Base-by-base conservation (phyloP, 139 green algal genomes). In the Asterochloris erici region DNA sequence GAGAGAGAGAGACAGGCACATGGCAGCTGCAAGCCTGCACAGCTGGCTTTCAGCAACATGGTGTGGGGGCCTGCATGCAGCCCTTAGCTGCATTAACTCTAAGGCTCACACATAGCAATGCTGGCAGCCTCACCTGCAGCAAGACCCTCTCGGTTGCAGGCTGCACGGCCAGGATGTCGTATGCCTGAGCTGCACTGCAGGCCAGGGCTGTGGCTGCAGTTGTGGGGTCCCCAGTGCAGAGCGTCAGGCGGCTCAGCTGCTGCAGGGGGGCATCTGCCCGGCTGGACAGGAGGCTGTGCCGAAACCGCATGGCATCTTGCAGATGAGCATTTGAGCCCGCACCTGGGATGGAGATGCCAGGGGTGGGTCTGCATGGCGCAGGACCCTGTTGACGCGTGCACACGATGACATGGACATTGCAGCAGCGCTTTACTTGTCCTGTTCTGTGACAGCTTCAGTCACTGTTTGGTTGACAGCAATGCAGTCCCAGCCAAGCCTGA, bases 91-190 rank as follows among this genome's bases (percentile, higher is more conserved):
- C 14, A n/a, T 12, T 13, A 54, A 24, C 38, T 38, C 6, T 0
- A 64, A 16, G 21, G n/a, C 66, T 9, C 66, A 71, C 21, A 26
- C 4, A 71, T 4, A 24, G 66, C 14, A 68, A 80, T 28, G 14
- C 63, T 24, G 29, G 21, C n/a, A 11, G 66, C 13, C 19, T n/a
- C 62, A 87, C 89, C 89, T 90, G 87, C 63, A 87, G 84, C 73
- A 92, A n/a, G 4, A 87, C 78, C 9, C 85, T 79, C 76, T 95
- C 90, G 17, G 62, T 91, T 68, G 77, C 70, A 0, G 91, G 89
- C 80, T 88, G 78, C 29, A 95, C 88, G 14, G 91, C 90, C 23
- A 94, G 69, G 14, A 95, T 74, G 84, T 93, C 88, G 82, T 94
- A 94, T 23, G 88, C 29, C 10, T 89, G 27, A 11, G 84, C 83